phyloP scores from a whole-genome alignment of 1,139 yeast species.

The Pichia sp. region DNA sequence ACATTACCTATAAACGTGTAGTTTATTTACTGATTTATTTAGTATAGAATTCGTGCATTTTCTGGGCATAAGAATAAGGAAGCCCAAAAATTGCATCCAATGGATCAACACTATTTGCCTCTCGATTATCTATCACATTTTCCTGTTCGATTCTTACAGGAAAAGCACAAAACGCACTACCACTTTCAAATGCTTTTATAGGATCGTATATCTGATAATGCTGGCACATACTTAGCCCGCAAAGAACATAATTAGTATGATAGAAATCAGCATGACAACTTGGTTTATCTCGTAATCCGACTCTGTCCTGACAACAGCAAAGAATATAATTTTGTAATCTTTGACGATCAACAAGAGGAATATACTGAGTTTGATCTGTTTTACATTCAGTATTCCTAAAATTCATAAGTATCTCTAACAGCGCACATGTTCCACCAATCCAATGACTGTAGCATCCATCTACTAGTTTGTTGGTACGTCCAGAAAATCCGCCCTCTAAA shows the following conservation, averaged over 20 bases:
- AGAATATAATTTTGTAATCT: conserved; percentile 62
- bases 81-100: conserved; percentile 46
- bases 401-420: conserved; percentile 49
- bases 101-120: conserved; percentile 20
- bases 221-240: conserved; percentile 72
- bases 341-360: conserved; percentile 42
- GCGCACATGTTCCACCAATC: conserved; percentile 76
- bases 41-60: conserved; percentile 12
- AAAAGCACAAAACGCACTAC: conserved; percentile 32
- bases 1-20: background rate
- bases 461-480: conserved; percentile 87
- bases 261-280: conserved; percentile 76
- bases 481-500: conserved; percentile 81
- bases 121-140: conserved; percentile 27
- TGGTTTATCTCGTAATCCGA: conserved; percentile 83
- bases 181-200: conserved; percentile 1
- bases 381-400: conserved; percentile 9
- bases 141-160: conserved; percentile 23
- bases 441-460: conserved; percentile 96
- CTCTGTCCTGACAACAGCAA: conserved; percentile 61
- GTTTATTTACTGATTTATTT: background rate
- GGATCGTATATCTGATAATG: conserved; percentile 35
- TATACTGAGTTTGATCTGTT: background rate
- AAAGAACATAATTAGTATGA: conserved; percentile 79
- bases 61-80: conserved; percentile 29